phyloP scores from a whole-genome alignment of 208 protist species.

The Leishmania guyanensis region DNA sequence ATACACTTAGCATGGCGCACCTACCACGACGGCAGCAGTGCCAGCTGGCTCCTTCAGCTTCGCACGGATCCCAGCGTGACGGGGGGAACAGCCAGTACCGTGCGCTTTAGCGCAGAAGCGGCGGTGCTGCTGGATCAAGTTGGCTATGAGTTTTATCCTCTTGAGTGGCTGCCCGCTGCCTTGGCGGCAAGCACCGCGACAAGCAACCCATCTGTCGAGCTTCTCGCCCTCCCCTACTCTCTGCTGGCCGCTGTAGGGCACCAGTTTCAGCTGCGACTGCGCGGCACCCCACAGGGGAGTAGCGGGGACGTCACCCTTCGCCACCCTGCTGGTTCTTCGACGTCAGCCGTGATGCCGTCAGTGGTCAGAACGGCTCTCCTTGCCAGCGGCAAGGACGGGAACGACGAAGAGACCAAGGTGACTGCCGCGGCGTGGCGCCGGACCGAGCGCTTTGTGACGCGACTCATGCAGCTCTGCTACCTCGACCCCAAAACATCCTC shows the following conservation, averaged over 20 bases:
- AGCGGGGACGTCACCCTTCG: constrained; percentile 32
- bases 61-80: constrained; percentile 3
- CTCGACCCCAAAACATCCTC: constrained; percentile 54
- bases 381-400: not conserved
- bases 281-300: constrained; percentile 32
- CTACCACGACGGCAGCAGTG: constrained; percentile 24
- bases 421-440: constrained; percentile 32
- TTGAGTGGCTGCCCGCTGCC: constrained; percentile 76
- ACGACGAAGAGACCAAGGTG: constrained; percentile 15
- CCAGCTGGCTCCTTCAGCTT: constrained; percentile 24
- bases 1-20: constrained; percentile 20
- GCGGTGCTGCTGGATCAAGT: constrained; percentile 62
- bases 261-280: constrained; percentile 57
- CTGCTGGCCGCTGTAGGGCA: constrained; percentile 76
- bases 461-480: constrained; percentile 55
- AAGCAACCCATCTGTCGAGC: not conserved
- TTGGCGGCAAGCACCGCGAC: not conserved
- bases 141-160: constrained; percentile 81
- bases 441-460: constrained; percentile 48
- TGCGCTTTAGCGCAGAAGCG: constrained; percentile 61
- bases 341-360: constrained; percentile 23
- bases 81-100: not conserved
- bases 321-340: constrained; percentile 29
- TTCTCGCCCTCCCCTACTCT: constrained; percentile 54
- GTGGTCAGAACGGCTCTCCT: not conserved